Evolutionary conservation across 2,329 filamentous ascomycete genomes (phyloP).

Genomic region (Trichophyton mentagrophytes): DNA sequence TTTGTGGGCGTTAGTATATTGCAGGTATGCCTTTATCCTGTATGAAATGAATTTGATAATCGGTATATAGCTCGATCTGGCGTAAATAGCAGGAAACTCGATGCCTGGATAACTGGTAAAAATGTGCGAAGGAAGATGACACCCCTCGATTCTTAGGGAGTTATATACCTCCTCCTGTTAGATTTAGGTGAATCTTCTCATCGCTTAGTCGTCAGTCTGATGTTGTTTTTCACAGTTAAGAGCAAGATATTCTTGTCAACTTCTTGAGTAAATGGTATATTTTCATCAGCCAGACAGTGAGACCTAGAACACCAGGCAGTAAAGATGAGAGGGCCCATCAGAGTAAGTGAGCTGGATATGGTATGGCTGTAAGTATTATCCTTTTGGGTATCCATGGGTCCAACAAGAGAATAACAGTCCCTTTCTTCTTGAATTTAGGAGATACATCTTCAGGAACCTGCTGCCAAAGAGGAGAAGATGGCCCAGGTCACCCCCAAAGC

Average conservation of each 20-base stretch:
- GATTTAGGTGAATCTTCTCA: neutral
- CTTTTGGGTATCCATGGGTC: neutral
- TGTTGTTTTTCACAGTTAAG: neutral
- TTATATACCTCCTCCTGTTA: neutral
- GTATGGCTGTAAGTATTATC: neutral
- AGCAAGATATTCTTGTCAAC: neutral
- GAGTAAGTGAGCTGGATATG: neutral
- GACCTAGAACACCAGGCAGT: neutral
- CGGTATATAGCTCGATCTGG: neutral
- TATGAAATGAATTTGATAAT: neutral
- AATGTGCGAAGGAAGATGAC: neutral
- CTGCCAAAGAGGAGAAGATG: neutral
- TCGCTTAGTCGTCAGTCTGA: conserved; percentile 1
- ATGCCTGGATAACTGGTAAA: neutral
- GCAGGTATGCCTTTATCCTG: neutral
- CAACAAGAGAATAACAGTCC: neutral
- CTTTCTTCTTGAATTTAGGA: neutral
- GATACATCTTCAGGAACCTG: neutral
- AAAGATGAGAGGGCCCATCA: neutral
- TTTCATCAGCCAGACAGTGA: neutral
- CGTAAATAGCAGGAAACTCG: neutral
- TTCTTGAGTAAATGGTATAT: neutral
- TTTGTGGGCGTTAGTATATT: neutral
- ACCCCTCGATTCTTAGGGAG: neutral
- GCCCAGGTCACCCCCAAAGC: neutral